Conservation (phyloP, 2,329 filamentous ascomycete genomes). For the Colletotrichum filicis region DNA sequence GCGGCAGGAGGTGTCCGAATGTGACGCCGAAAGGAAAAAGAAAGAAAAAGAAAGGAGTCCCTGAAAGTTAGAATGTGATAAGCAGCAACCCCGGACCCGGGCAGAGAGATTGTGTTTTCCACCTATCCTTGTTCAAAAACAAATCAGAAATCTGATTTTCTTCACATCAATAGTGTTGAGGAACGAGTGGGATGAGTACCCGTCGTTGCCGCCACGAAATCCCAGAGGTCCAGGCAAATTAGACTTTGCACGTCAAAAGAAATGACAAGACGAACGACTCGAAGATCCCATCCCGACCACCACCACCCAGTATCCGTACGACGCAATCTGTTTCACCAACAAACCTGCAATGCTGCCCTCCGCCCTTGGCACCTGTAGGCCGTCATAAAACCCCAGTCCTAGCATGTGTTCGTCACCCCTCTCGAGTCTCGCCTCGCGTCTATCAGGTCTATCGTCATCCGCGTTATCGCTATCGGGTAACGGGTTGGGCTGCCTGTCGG, state of each 20-base stretch:
- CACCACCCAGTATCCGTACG: background rate
- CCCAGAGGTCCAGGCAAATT: background rate
- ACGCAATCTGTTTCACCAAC: background rate
- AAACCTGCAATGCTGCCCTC: background rate
- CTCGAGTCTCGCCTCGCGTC: background rate
- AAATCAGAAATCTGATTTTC: background rate
- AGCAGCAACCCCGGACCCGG: background rate
- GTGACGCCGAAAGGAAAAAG: background rate
- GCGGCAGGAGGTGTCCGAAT: background rate
- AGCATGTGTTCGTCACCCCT: background rate
- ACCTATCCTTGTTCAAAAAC: background rate
- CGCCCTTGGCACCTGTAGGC: background rate
- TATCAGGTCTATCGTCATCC: background rate
- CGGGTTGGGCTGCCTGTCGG: no score
- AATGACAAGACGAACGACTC: background rate
- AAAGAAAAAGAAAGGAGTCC: background rate
- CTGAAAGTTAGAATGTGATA: background rate
- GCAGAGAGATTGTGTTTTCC: background rate
- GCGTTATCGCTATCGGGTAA: background rate
- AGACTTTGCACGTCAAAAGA: background rate
- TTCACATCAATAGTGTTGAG: background rate
- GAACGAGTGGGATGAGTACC: background rate
- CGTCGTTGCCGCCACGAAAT: no score
- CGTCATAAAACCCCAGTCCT: background rate
- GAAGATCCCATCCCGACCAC: background rate